phyloP scores from a whole-genome alignment of 139 green algal genomes.

The Pleodorina starrii region DNA sequence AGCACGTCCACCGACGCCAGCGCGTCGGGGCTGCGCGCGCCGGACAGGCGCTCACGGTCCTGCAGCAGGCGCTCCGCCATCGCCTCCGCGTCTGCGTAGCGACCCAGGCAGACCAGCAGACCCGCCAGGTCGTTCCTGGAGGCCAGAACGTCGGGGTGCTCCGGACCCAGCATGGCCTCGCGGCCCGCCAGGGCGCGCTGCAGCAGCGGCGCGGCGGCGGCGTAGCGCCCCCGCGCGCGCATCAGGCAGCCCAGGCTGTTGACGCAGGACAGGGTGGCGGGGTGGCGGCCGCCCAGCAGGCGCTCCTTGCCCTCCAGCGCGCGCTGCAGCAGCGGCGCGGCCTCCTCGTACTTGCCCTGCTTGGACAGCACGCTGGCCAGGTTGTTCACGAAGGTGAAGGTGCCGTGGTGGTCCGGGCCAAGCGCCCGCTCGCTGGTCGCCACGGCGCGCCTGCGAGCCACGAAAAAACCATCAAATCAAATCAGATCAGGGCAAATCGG shows the following conservation, averaged over 20 bases:
- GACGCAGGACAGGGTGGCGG: background rate
- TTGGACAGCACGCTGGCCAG: background rate
- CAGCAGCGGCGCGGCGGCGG: background rate
- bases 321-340: background rate
- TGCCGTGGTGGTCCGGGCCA: background rate
- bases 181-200: background rate
- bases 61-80: background rate
- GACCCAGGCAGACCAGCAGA: background rate
- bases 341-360: background rate
- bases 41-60: background rate
- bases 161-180: background rate
- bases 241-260: background rate
- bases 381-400: background rate
- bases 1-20: background rate
- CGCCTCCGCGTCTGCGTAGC: background rate
- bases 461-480: too few species aligned
- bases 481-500: too few species aligned
- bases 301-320: conserved; percentile 20
- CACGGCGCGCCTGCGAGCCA: background rate
- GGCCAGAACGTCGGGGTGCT: background rate
- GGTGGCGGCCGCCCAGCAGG: background rate
- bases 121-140: background rate
- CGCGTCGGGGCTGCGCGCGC: background rate
- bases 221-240: background rate
- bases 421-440: background rate